phyloP scores from a whole-genome alignment of 345 rosid species.

The Ceriops tagal region DNA sequence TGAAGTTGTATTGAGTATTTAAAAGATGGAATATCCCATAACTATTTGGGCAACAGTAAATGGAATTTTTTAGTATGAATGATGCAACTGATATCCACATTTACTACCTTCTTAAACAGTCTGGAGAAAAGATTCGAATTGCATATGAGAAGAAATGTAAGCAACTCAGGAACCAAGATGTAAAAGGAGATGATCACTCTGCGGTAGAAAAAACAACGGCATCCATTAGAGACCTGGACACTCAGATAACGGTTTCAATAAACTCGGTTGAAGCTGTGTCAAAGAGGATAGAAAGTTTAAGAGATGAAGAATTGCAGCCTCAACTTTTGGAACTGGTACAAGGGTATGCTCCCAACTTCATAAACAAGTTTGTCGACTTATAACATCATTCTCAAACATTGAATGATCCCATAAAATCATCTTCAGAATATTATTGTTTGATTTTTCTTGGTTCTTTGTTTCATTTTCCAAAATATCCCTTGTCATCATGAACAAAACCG shows the following conservation, averaged over 20 bases:
- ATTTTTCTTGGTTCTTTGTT: neutral
- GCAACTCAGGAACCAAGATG: conserved; percentile 72
- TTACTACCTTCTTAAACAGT: conserved; percentile 34
- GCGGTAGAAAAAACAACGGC: conserved; percentile 69
- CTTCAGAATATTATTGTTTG: neutral
- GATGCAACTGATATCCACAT: neutral
- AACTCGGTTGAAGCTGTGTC: conserved; percentile 88
- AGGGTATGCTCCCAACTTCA: conserved; percentile 50
- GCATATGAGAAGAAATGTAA: conserved; percentile 73
- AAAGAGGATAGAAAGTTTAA: conserved; percentile 70
- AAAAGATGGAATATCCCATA: too few relatives aligned
- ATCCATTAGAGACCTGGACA: conserved; percentile 66
- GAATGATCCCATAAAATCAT: neutral
- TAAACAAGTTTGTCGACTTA: neutral
- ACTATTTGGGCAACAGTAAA: too few relatives aligned
- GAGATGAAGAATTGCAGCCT: conserved; percentile 94
- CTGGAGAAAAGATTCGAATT: conserved; percentile 69
- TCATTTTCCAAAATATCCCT: too few relatives aligned
- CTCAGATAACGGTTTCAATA: conserved; percentile 74
- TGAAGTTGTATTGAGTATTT: too few relatives aligned
- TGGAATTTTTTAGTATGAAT: neutral
- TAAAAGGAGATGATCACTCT: conserved; percentile 63
- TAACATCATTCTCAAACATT: neutral
- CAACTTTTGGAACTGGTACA: conserved; percentile 78
- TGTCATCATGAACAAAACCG: too few relatives aligned